These are phyloP conservation scores for Diutina neorugosa DNA, from an alignment of 1,139 yeast genomes.

Conservation along the genomic window DNA sequence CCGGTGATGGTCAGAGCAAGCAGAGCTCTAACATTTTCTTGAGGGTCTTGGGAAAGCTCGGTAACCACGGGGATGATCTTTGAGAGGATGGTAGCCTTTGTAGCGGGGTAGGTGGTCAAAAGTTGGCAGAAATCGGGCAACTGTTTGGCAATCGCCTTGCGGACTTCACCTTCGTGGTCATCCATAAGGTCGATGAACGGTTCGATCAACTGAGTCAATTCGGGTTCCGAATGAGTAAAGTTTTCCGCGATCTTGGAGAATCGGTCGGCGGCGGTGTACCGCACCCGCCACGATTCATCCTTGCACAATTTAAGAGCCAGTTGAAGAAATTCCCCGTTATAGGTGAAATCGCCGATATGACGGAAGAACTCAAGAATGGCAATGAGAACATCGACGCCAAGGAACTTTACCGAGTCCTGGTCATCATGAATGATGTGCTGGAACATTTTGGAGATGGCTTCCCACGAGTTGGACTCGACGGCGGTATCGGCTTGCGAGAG, in stretches of 20 bases:
- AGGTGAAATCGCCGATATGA: constrained; percentile 41
- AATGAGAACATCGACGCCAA: constrained; percentile 79
- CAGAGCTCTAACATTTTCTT: constrained; percentile 88
- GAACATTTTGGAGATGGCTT: constrained; percentile 69
- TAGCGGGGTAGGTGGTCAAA: constrained; percentile 17
- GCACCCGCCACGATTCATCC: constrained; percentile 96
- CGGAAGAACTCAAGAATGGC: constrained; percentile 57
- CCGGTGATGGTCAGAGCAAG: constrained; percentile 82
- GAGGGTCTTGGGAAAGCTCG: constrained; percentile 78
- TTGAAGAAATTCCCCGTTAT: constrained; percentile 47
- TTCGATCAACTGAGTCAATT: constrained; percentile 45
- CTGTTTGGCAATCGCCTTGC: constrained; percentile 89
- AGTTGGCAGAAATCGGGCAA: constrained; percentile 67
- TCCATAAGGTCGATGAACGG: constrained; percentile 70
- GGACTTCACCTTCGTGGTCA: constrained; percentile 93
- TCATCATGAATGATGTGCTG: constrained; percentile 69
- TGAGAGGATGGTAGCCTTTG: constrained; percentile 40
- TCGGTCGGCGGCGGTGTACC: constrained; percentile 94
- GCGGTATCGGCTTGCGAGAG: constrained; percentile 10
- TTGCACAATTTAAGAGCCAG: constrained; percentile 53
- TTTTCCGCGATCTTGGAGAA: constrained; percentile 64
- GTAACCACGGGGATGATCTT: constrained; percentile 78
- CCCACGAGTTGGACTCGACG: constrained; percentile 48
- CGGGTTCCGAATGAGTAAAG: constrained; percentile 43
- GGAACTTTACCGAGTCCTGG: constrained; percentile 90